Base-by-base conservation (phyloP, 164 flowering plant species). In the Paratinospora sagittata region DNA sequence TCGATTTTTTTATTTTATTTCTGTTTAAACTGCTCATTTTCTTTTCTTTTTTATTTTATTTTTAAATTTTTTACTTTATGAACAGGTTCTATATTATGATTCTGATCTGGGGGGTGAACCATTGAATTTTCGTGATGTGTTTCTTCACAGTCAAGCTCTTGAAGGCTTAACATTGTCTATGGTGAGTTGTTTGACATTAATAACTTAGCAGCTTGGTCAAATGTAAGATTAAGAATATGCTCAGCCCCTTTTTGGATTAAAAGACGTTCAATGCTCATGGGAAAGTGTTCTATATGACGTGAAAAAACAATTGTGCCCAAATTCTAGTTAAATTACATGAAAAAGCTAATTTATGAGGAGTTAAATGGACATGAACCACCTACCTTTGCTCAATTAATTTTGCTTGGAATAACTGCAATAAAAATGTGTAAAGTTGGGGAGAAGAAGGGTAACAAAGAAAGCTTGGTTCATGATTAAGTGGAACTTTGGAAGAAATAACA, bases 141-240 rank as follows among this genome's bases (percentile, higher is more conserved):
- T 94, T 81, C 97, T 94, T 70, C 76, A 78, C 27, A 92, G 98
- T 78, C 90, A 87, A 80, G 97, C 98, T 75, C 93, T 94, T 60
- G 97, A 94, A 84, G 97, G 98, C 81, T 81, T 94, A 43, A 86
- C 89, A 66, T 65, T 90, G 76, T 89, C 96, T 33, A 86, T 90
- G 97, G 98, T 94, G 73, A 69, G 88, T 76, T 52, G 21, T 60
- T 58, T 6, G 27, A 37, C 26, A 34, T 34, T 37, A 26, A 27
- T 63, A 34, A 24, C 64, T 47, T 26, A 24, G 19, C 1, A 39
- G 21, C 60, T 39, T 9, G 47, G 60, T 9, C 23, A 55, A 23
- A 45, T 45, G 19, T 23, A 6, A 21, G 13, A 27, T 9, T 24
- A 41, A n/a, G 13, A 24, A 67, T 67, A 19, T 27, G 1, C 10